These are phyloP conservation scores for Ophiorrhiza pumila DNA, from an alignment of 257 asterid genomes.

Conservation along the genomic window DNA sequence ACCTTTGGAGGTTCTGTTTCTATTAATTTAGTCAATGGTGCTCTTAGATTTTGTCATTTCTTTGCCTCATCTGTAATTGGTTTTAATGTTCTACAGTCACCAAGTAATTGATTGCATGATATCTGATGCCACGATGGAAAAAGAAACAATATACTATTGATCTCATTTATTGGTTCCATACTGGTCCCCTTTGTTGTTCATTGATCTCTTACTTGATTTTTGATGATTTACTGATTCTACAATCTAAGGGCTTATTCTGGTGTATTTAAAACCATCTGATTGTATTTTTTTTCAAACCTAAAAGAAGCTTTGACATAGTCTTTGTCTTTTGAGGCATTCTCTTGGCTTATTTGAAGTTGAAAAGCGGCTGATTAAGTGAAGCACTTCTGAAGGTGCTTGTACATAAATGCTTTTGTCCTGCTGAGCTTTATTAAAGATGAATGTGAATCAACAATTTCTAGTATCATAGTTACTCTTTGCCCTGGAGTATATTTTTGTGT, in stretches of 20 bases:
- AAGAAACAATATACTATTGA: not conserved
- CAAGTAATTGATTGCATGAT: not conserved
- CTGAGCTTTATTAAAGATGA: not conserved
- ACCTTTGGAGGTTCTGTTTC: not conserved
- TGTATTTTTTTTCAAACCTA: not conserved
- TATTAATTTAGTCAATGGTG: not conserved
- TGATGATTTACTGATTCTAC: not conserved
- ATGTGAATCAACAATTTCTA: not conserved
- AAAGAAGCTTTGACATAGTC: not conserved
- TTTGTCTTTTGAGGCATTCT: not conserved
- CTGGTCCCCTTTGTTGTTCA: not conserved
- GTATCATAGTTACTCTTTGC: not conserved
- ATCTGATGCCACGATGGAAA: not conserved
- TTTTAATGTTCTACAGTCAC: not conserved
- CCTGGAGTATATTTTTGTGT: no score
- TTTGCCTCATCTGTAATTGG: not conserved
- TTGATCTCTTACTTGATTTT: not conserved
- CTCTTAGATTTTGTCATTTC: not conserved
- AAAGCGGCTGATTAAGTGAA: not conserved
- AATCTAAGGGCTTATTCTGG: not conserved
- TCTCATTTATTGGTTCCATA: not conserved
- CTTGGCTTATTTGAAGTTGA: not conserved
- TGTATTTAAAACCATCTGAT: not conserved
- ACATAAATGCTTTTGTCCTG: not conserved
- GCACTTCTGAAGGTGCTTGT: not conserved